Evolutionary conservation across 441 rosid species (phyloP).

Genomic region (Adansonia rubrostipa): DNA sequence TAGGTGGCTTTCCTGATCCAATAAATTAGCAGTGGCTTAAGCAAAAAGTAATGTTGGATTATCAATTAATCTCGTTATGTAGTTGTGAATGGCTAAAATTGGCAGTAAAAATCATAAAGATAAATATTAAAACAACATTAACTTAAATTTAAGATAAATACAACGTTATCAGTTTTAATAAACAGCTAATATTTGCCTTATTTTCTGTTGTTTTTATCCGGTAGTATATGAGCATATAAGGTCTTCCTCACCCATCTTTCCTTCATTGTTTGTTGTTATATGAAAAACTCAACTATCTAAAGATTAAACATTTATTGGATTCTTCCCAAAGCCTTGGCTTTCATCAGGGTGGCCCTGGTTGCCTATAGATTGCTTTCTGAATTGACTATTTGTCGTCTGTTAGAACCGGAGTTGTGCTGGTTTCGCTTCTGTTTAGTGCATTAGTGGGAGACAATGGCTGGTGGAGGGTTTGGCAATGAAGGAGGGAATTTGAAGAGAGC

Average conservation of each 20-base stretch:
- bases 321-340: neutral
- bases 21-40: neutral
- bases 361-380: neutral
- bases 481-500: conserved; percentile 46
- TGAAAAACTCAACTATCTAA: neutral
- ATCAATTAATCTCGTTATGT: neutral
- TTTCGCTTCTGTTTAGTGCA: neutral
- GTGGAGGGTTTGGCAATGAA: conserved; percentile 47
- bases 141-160: neutral
- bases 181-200: neutral
- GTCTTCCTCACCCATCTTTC: neutral
- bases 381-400: neutral
- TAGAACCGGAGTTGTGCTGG: neutral
- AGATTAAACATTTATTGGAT: neutral
- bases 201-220: neutral
- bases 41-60: neutral
- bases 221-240: neutral
- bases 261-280: neutral
- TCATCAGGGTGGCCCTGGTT: neutral
- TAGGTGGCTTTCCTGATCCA: neutral
- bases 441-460: conserved; percentile 44
- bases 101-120: neutral
- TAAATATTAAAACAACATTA: neutral
- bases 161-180: neutral
- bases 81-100: neutral